A percentile compares a stretch with the other conserved stretches of the same genome.
phyloP scores from a whole-genome alignment of 2,329 filamentous ascomycete species.

The Magnaporthiopsis rhizophila region DNA sequence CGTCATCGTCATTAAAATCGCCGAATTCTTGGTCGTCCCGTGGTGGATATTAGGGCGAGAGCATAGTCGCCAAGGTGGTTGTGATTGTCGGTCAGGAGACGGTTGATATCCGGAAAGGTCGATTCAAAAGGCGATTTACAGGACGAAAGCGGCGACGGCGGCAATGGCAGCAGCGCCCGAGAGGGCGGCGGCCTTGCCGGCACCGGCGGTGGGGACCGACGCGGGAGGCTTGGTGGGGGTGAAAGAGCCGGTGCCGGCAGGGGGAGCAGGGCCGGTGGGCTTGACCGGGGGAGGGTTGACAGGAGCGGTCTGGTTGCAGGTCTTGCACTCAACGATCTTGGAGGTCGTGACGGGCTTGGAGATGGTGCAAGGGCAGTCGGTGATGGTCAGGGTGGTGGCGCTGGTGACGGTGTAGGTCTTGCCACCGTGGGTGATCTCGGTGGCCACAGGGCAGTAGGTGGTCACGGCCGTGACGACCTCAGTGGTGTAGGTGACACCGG shows the following conservation, averaged over 20 bases:
- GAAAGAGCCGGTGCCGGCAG: constrained; percentile 21
- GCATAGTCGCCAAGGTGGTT: not conserved
- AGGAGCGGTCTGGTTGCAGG: constrained; percentile 36
- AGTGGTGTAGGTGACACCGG: constrained; percentile 47
- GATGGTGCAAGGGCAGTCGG: constrained; percentile 64
- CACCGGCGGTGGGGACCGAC: constrained; percentile 43
- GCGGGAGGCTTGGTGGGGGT: constrained; percentile 23
- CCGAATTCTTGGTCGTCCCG: not conserved
- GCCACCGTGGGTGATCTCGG: constrained; percentile 53
- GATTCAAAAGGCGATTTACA: constrained; percentile 39
- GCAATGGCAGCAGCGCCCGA: constrained; percentile 49
- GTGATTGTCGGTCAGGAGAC: not conserved
- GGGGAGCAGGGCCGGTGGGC: constrained; percentile 31
- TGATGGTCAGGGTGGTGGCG: constrained; percentile 56
- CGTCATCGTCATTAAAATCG: not conserved
- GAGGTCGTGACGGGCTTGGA: constrained; percentile 49
- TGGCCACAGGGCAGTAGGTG: constrained; percentile 66
- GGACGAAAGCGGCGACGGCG: constrained; percentile 51
- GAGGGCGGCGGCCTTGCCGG: constrained; percentile 46
- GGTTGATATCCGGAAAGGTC: not conserved
- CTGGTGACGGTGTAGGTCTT: constrained; percentile 64
- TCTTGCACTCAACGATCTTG: constrained; percentile 43
- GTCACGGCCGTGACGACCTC: constrained; percentile 58
- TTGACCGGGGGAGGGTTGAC: constrained; percentile 22
- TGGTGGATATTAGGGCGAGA: not conserved